Evolutionary conservation across 2,329 filamentous ascomycete genomes (phyloP), one percentile per base, ranked within the genome.

Genomic region (Claviceps sorghi): DNA sequence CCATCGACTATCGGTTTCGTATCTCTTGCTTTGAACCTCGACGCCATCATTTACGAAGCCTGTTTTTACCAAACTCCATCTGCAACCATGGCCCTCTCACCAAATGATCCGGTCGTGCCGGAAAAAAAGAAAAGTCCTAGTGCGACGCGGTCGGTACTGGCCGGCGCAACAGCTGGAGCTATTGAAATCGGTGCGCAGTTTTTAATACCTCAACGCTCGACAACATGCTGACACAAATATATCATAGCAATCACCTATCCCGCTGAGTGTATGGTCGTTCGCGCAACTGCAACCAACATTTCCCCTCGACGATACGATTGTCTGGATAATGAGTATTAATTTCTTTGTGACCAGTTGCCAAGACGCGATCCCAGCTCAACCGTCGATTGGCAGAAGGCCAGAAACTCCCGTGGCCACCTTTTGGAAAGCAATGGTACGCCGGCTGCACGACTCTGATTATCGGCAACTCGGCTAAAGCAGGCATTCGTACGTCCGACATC

Each of bases 371-470:
- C 52, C 93, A 97, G 69, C 82, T 98, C 63, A 98, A 98, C 69
- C 82, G 84, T 59, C 81, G 83, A 60, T 75, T 97, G 62, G 76
- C 86, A 48, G 83, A 85, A 52, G 84, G 83, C 47, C 76, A 94
- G 74, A 96, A 95, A 73, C 78, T 96, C 32, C 89, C 91, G 51
- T 96, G 88, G 86, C 93, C 93, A 44, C 87, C 88, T 11, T 97
- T 97, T 63, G 93, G 93, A 48, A 75, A 72, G 60, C 88, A 95
- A 68, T 98, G 93, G 93, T 98, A 98, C 68, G 91, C 93, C 13
- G 93, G 93, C 40, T 98, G 93, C 72, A 97, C 93, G 47, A 97
- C 93, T 30, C 72, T 96, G 65, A 95, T 98, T 54, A 88, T 97
- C 59, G 93, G 93, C 55, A 98, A 98, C 71, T 94, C 89, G 51